These are phyloP conservation scores for Gelatoporia subvermispora DNA, from an alignment of 768 basidiomycete genomes.

Conservation along the genomic window DNA sequence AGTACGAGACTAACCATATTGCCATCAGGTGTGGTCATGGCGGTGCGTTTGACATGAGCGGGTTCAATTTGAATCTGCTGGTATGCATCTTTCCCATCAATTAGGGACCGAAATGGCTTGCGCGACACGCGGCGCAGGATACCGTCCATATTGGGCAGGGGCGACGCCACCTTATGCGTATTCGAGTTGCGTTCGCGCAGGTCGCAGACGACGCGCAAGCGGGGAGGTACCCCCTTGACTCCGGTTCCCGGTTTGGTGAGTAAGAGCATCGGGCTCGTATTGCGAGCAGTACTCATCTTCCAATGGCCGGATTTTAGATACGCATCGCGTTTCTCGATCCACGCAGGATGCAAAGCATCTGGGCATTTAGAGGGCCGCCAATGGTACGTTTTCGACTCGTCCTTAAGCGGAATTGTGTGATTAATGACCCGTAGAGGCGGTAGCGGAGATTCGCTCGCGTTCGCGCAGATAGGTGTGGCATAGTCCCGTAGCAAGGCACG, in stretches of 20 bases:
- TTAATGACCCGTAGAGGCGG: slow-evolving; percentile 30
- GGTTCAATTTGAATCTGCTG: slow-evolving; percentile 26
- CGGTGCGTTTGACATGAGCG: slow-evolving; percentile 13
- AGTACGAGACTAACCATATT: slow-evolving; percentile 26
- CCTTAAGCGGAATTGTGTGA: slow-evolving; percentile 31
- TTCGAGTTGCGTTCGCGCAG: slow-evolving; percentile 17
- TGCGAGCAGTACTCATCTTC: slow-evolving; percentile 21
- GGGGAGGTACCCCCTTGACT: slow-evolving; percentile 2
- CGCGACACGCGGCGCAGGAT: slow-evolving; percentile 16
- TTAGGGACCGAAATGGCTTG: slow-evolving; percentile 10
- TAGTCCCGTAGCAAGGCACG: slow-evolving; percentile 13
- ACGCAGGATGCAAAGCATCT: slow-evolving; percentile 12
- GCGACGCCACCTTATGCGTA: slow-evolving; percentile 19
- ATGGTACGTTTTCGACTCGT: slow-evolving; percentile 24
- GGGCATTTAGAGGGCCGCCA: slow-evolving; percentile 30
- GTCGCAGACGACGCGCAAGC: slow-evolving; percentile 10
- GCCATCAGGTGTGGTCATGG: slow-evolving; percentile 24
- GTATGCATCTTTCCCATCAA: slow-evolving; percentile 26
- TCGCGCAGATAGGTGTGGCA: slow-evolving; percentile 10
- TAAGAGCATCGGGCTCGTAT: slow-evolving; percentile 30
- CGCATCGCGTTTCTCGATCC: slow-evolving; percentile 15
- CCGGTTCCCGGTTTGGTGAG: slow-evolving; percentile 21
- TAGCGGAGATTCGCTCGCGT: slow-evolving; percentile 15
- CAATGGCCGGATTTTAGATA: slow-evolving; percentile 26
- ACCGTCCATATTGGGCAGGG: slow-evolving; percentile 21